Conservation (phyloP, 108 stramenopile genomes). For the Skeletonema potamos region DNA sequence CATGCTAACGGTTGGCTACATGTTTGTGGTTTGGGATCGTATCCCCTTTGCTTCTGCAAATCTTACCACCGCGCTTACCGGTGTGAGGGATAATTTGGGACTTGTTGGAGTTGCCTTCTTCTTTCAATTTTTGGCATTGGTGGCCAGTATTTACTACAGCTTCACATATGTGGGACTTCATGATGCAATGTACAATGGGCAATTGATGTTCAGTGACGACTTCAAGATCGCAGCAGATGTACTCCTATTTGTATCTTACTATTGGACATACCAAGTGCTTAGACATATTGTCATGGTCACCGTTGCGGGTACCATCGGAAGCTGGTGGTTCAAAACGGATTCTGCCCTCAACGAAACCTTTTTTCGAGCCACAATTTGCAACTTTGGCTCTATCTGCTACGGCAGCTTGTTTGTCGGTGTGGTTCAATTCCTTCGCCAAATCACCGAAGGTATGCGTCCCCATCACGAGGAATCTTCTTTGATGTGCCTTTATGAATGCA, state of each 20-base stretch:
- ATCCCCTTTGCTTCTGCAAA: constrained; percentile 82
- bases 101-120: constrained; percentile 63
- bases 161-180: constrained; percentile 74
- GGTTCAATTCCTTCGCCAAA: constrained; percentile 67
- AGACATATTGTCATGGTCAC: constrained; percentile 85
- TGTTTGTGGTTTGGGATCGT: constrained; percentile 80
- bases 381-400: constrained; percentile 89
- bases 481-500: constrained; percentile 75
- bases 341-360: constrained; percentile 50
- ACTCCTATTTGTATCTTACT: constrained; percentile 68
- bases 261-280: constrained; percentile 85
- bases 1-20: constrained; percentile 70
- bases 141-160: constrained; percentile 67
- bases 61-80: constrained; percentile 59
- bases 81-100: constrained; percentile 65
- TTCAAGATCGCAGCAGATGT: constrained; percentile 39
- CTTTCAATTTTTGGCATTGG: constrained; percentile 72
- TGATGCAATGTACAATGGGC: constrained; percentile 66
- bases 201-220: constrained; percentile 40
- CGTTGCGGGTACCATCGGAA: constrained; percentile 83
- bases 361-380: constrained; percentile 55
- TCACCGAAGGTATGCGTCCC: constrained; percentile 69
- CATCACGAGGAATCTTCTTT: constrained; percentile 58
- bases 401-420: constrained; percentile 88
- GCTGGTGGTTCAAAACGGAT: constrained; percentile 83